phyloP scores from a whole-genome alignment of 1,284 basidiomycete species.

The Ganoderma leucocontextum region DNA sequence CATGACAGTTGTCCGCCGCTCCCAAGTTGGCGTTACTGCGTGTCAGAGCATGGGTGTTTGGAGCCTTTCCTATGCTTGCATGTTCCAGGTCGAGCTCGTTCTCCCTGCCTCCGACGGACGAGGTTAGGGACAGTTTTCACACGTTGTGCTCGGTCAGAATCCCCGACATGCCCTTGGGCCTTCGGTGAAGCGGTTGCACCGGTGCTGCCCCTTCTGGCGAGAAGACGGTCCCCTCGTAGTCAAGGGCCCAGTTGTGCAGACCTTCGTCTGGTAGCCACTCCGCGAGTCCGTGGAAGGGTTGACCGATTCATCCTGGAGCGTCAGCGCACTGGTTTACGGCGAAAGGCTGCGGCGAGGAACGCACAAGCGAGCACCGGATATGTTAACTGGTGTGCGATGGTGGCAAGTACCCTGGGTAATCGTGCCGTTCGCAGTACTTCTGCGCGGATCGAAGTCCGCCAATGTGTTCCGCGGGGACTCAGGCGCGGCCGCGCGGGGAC shows the following conservation, averaged over 20 bases:
- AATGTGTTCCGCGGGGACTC: not conserved
- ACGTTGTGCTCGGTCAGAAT: not conserved
- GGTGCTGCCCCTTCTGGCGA: not conserved
- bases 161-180: not conserved
- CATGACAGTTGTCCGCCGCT: slow-evolving; percentile 1
- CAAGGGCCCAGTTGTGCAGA: not conserved
- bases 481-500: not conserved
- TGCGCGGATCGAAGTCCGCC: not conserved
- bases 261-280: not conserved
- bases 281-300: not conserved
- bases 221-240: not conserved
- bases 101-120: not conserved
- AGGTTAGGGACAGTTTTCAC: not conserved
- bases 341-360: not conserved
- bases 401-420: not conserved
- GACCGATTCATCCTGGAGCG: not conserved
- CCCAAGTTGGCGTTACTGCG: not conserved
- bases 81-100: not conserved
- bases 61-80: not conserved
- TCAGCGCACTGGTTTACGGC: slow-evolving; percentile 1
- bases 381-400: not conserved
- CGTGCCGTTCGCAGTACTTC: not conserved
- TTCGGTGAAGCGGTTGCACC: not conserved
- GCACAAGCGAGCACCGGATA: not conserved
- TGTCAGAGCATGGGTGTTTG: not conserved